Evolutionary conservation across 1,284 basidiomycete genomes (phyloP), one percentile per base, ranked within the genome.

Genomic region (Marasmius sp.): DNA sequence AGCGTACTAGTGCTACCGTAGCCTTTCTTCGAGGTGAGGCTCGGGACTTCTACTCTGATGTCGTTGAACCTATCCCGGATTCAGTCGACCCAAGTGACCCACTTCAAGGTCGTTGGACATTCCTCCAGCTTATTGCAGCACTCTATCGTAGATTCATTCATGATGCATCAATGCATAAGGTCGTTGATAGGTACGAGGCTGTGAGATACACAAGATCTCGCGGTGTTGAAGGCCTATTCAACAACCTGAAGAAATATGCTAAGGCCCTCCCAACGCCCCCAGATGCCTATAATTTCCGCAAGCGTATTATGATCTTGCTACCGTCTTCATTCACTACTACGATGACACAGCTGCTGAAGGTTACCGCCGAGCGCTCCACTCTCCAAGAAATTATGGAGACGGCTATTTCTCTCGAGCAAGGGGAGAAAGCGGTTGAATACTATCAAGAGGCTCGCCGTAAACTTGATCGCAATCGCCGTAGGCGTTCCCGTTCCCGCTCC

Each of bases 361-460:
- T 59, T 6, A 55, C 50, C 0, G 51, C 58, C 1, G 58, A 59
- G 41, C 43, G 11, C 0, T 59, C 58, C 14, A 39, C 41, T 1
- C 59, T 48, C 22, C n/a, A n/a, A n/a, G n/a, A 63, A 20, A 60
- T 63, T 1, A 60, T 63, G 27, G 38, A 63, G 5, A 39, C 58
- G 4, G 58, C 57, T 0, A 5, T 63, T 4, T 34, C 37, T 9
- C 43, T 49, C 14, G 61, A 63, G 16, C 27, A 49, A 27, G 50
- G 61, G 10, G n/a, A 49, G 16, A 33, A 47, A 6, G 50, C 61
- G 6, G 45, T 20, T 9, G 37, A 51, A 34, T 59, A 50, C 18
- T 63, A 63, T 36, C 41, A 50, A 3, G 22, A 50, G 12, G 59
- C 51, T 1, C 8, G 59, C 12, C n/a, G 10, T 2, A 47, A 34